Evolutionary conservation across 345 rosid species (phyloP), one percentile per base, ranked within the genome.

Genomic region (Garcia nutans): DNA sequence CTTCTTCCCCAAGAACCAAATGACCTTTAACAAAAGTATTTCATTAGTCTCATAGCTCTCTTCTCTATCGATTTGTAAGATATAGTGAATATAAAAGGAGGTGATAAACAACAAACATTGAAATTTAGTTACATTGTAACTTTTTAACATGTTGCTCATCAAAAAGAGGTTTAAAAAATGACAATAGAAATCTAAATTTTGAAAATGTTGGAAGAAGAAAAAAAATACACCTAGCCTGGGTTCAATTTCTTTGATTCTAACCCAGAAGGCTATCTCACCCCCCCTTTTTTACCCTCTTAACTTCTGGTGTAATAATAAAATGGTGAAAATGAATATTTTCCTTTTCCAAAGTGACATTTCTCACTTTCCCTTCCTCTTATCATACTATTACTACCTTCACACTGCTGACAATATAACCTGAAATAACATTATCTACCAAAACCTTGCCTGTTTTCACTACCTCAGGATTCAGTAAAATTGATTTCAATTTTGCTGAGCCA

Each of bases 401-500:
- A 49, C 75, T 73, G 58, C 82, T 76, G 68, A 71, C 77, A 77
- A 61, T 77, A 69, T 74, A 78, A 79, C 67, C 74, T 55, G 20
- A 77, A 56, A 76, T 81, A 47, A 72, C 50, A 56, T 31, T 85
- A 85, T 85, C 73, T 88, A 88, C 91, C 93, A 86, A 84, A 85
- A 85, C 61, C 81, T 77, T 80, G 74, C 71, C 77, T 81, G 70
- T 83, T 73, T 72, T 63, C 61, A 50, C 84, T 66, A 80, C 80
- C 85, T 86, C 85, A 65, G 37, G 77, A 58, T 64, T 64, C 72
- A n/a, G 74, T 23, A 72, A 74, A 72, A 80, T 71, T 70, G 60
- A 10, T 76, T 81, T 85, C 75, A 85, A 73, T 92, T 94, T 85
- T 89, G 97, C 92, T 92, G 97, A 82, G 97, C 94, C 83, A 94